Evolutionary conservation across 1,284 basidiomycete species (phyloP).

Genomic region (Polyporus tsugae): DNA sequence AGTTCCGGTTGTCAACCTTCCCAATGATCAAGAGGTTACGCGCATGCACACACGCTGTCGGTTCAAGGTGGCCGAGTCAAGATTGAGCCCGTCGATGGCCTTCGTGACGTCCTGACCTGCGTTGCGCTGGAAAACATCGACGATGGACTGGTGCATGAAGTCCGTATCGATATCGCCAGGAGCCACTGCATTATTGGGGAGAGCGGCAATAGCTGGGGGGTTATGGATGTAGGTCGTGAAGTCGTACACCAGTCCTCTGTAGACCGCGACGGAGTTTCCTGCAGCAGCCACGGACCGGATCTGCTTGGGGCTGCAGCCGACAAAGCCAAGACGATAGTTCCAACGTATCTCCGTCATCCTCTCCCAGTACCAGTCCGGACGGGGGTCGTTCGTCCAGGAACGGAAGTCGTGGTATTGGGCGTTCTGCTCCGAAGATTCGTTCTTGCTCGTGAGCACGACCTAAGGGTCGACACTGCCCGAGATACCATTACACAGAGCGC

Average conservation of each 20-base stretch:
- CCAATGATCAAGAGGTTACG: conserved; percentile 94
- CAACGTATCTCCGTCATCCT: conserved; percentile 91
- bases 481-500: conserved; percentile 91
- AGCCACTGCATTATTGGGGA: conserved; percentile 57
- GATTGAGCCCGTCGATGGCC: conserved; percentile 70
- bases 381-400: conserved; percentile 83
- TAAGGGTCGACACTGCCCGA: conserved; percentile 56
- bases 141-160: conserved; percentile 83
- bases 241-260: conserved; percentile 90
- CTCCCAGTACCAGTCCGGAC: conserved; percentile 99
- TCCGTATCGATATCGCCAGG: conserved; percentile 65
- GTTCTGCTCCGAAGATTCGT: conserved; percentile 78
- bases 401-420: conserved; percentile 98
- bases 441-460: conserved; percentile 72
- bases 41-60: conserved; percentile 89
- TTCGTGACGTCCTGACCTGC: conserved; percentile 91
- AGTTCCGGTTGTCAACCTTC: conserved; percentile 92
- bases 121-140: conserved; percentile 85
- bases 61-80: conserved; percentile 73
- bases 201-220: conserved; percentile 60
- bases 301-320: conserved; percentile 87
- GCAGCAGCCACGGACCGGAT: conserved; percentile 75
- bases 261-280: conserved; percentile 81
- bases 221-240: conserved; percentile 79
- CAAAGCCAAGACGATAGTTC: conserved; percentile 87